Base-by-base conservation (phyloP, 176 grass and related monocot species). In the Canna indica region DNA sequence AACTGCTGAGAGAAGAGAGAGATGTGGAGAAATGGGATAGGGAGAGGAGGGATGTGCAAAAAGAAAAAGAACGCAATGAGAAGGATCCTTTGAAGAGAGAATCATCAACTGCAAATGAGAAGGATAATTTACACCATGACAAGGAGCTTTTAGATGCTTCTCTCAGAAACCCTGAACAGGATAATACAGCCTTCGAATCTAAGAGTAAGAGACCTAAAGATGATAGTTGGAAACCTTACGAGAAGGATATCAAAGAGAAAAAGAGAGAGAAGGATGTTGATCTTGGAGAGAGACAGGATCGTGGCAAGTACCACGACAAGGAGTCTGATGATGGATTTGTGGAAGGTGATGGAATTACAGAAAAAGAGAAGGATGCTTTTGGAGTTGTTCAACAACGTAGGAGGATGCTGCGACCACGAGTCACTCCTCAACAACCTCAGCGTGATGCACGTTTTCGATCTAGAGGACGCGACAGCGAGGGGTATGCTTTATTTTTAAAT, bases 361-460 rank as follows among this genome's bases (percentile, higher is more conserved):
- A 96, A 57, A 96, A 96, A 76, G 88, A 91, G 39, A 89, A 97
- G 72, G 88, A 91, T 65, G 71, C 32, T 56, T 91, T 88, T 81
- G 81, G 83, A 78, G 85, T 74, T 76, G 68, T 85, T 22, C 88
- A 90, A 59, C 74, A 81, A 42, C 50, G 16, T 18, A 22, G 50
- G 50, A 53, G 50, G 17, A 53, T 53, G 50, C 18, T 53, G 22
- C 16, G 50, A n/a, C n/a, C 50, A n/a, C 17, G 50, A 3, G 50
- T 53, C 50, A 53, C 50, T 20, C 50, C 83, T 76, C 86, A 91
- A 81, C 65, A 74, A 45, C 65, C 88, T 53, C 88, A 90, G 59
- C 81, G 76, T 41, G 88, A 96, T 70, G 83, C 81, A 59, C 79
- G 86, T 36, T 85, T 90, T 74, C 77, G 88, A 41, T 73, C 88